These are phyloP conservation scores for Apiotrichum akiyoshidainum DNA, from an alignment of 1,284 basidiomycete genomes.

Conservation along the genomic window DNA sequence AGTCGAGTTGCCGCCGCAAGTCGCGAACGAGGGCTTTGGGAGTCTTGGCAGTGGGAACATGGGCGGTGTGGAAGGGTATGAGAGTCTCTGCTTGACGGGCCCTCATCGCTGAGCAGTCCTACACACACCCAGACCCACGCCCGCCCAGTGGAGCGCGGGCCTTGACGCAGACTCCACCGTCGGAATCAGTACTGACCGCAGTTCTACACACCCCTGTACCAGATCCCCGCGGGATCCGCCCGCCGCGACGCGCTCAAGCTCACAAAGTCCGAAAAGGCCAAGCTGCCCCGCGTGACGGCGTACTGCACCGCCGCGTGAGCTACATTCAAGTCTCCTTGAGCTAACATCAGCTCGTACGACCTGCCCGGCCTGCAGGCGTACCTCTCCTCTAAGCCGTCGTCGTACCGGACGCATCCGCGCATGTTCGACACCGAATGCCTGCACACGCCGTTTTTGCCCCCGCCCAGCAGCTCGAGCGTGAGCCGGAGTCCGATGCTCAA, in stretches of 20 bases:
- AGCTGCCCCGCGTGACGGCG: conserved; percentile 87
- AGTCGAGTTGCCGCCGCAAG: conserved; percentile 23
- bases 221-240: conserved; percentile 91
- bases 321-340: not conserved
- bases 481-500: conserved; percentile 8
- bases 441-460: conserved; percentile 49
- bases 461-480: conserved; percentile 21
- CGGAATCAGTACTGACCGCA: conserved; percentile 37
- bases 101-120: too few species aligned
- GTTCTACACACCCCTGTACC: conserved; percentile 84
- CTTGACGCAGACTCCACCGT: too few species aligned
- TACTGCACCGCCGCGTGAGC: conserved; percentile 87
- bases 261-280: conserved; percentile 91
- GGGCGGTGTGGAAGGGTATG: too few species aligned
- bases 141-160: too few species aligned
- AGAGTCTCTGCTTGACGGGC: too few species aligned
- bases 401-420: conserved; percentile 80
- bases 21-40: too few species aligned
- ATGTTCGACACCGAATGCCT: conserved; percentile 52
- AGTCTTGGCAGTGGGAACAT: too few species aligned
- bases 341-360: conserved; percentile 68
- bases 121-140: too few species aligned
- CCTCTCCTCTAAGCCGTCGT: conserved; percentile 71
- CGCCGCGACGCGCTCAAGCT: conserved; percentile 81
- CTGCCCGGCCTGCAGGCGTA: conserved; percentile 83